Evolutionary conservation across 1,284 basidiomycete genomes (phyloP).

Genomic region (Fomitopsis palustris): DNA sequence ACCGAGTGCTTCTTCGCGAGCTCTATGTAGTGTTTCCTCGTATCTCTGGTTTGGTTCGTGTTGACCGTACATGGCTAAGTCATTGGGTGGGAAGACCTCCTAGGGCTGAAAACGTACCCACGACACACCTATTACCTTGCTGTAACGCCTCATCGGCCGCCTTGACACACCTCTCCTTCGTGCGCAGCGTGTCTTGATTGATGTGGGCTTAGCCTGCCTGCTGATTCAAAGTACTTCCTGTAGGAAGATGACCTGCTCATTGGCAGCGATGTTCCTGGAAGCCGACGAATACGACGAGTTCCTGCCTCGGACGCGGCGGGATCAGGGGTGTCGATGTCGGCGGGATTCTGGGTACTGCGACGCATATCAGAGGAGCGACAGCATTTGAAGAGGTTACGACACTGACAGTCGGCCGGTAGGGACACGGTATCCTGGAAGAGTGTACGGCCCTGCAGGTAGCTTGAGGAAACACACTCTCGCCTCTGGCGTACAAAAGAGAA

Average conservation of each 20-base stretch:
- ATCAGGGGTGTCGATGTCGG: constrained; percentile 63
- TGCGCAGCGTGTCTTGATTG: constrained; percentile 82
- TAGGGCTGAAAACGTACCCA: constrained; percentile 50
- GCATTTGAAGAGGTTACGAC: background rate
- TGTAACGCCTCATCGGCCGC: constrained; percentile 55
- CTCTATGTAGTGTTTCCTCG: constrained; percentile 67
- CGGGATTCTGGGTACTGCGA: constrained; percentile 51
- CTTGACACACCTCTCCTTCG: constrained; percentile 72
- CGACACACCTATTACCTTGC: constrained; percentile 64
- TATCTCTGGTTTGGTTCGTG: constrained; percentile 73
- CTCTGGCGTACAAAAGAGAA: constrained; percentile 72
- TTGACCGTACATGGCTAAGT: constrained; percentile 63
- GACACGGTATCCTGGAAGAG: constrained; percentile 58
- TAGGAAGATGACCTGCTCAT: constrained; percentile 89
- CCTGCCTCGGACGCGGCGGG: constrained; percentile 35
- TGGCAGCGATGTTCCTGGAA: constrained; percentile 82
- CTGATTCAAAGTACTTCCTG: constrained; percentile 62
- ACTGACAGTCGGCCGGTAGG: constrained; percentile 42
- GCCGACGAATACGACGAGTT: constrained; percentile 86
- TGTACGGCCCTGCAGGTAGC: constrained; percentile 39
- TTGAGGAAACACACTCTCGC: constrained; percentile 78
- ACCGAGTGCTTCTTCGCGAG: constrained; percentile 56
- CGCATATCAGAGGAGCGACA: constrained; percentile 2
- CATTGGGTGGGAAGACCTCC: background rate
- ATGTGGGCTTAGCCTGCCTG: constrained; percentile 75